phyloP scores from a whole-genome alignment of 1,139 yeast species.

The Geotrichum phurueaensis region DNA sequence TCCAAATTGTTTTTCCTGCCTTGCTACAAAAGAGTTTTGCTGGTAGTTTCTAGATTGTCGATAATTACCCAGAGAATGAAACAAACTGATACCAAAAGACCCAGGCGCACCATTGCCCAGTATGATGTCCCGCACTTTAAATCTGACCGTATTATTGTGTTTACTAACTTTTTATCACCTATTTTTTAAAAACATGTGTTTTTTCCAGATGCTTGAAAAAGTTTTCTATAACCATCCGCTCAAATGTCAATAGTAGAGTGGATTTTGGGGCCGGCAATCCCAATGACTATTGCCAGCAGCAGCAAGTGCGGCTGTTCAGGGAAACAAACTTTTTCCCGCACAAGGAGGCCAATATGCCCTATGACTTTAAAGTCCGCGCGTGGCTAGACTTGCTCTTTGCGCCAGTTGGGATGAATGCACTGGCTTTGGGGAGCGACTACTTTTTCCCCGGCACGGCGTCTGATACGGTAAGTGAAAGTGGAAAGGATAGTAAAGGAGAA shows the following conservation, averaged over 20 bases:
- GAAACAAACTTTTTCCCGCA: constrained; percentile 20
- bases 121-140: background rate
- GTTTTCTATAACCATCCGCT: background rate
- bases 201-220: background rate
- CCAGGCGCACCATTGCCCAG: background rate
- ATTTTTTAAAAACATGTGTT: background rate
- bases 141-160: background rate
- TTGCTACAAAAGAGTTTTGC: no score
- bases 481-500: background rate
- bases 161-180: background rate
- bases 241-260: background rate
- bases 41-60: no score
- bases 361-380: constrained; percentile 21
- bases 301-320: background rate
- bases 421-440: background rate
- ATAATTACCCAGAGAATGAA: no score
- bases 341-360: constrained; percentile 24
- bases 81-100: background rate
- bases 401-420: constrained; percentile 1
- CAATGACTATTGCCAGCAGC: background rate
- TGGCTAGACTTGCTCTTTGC: constrained; percentile 21
- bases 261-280: background rate
- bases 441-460: constrained; percentile 19
- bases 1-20: no score
- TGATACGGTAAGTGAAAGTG: constrained; percentile 13